Conservation (phyloP, 2,329 filamentous ascomycete species). For the Fusarium nelsonii region DNA sequence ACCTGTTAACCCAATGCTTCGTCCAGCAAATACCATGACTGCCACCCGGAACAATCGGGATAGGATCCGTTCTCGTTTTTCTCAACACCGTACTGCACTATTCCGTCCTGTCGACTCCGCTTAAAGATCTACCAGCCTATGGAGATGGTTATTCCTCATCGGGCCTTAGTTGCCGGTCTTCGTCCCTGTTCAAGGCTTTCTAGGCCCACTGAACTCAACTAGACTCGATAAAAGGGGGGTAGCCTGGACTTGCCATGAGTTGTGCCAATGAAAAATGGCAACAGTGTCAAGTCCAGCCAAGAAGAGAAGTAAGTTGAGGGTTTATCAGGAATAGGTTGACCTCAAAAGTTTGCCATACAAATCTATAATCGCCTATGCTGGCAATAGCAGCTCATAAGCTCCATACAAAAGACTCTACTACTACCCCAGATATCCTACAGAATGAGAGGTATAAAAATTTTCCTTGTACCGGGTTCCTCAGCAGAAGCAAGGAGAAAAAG, state of each 20-base stretch:
- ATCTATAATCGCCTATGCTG: neutral
- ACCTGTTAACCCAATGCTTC: slow-evolving; percentile 10
- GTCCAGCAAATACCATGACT: neutral
- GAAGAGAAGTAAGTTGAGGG: slow-evolving; percentile 6
- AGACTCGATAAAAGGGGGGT: slow-evolving; percentile 23
- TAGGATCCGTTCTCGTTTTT: slow-evolving; percentile 24
- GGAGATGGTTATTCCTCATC: slow-evolving; percentile 27
- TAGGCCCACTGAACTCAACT: slow-evolving; percentile 23
- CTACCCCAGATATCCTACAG: neutral
- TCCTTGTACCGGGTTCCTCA: neutral
- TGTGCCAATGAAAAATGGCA: slow-evolving; percentile 16
- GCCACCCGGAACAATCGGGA: slow-evolving; percentile 24
- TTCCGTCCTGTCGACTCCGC: slow-evolving; percentile 17
- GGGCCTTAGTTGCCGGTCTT: slow-evolving; percentile 17
- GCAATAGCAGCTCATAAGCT: neutral
- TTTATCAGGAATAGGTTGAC: neutral
- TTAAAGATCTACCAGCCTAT: slow-evolving; percentile 27
- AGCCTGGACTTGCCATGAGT: slow-evolving; percentile 17
- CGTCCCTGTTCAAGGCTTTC: slow-evolving; percentile 27
- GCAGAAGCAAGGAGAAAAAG: slow-evolving; percentile 23
- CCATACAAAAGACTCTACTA: neutral
- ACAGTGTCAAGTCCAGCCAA: neutral
- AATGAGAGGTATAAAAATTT: neutral
- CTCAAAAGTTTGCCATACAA: neutral
- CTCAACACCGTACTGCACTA: slow-evolving; percentile 9